Evolutionary conservation across 1,284 basidiomycete species (phyloP).

Genomic region (Ustilago sp.): DNA sequence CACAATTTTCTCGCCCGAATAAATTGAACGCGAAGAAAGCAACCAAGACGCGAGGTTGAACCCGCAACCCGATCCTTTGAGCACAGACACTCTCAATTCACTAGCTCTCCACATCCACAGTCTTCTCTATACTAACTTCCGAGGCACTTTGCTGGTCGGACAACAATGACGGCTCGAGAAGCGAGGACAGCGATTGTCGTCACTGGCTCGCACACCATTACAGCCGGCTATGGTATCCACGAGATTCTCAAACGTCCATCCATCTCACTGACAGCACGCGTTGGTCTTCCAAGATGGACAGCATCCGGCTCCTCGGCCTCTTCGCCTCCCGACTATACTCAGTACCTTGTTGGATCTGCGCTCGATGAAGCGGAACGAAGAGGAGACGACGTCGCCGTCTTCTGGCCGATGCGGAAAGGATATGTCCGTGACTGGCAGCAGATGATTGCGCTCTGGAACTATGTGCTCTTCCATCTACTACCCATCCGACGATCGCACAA

Average conservation of each 20-base stretch:
- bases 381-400: conserved; percentile 79
- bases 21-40: conserved; percentile 30
- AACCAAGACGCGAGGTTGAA: conserved; percentile 20
- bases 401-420: conserved; percentile 85
- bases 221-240: conserved; percentile 82
- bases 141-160: neutral
- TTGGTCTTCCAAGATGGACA: conserved; percentile 38
- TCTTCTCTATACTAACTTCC: neutral
- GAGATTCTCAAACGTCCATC: conserved; percentile 82
- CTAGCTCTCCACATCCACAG: conserved; percentile 1
- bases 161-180: conserved; percentile 74
- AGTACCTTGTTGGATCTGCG: conserved; percentile 85
- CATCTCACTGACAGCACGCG: conserved; percentile 71
- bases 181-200: conserved; percentile 84
- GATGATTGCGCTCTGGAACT: conserved; percentile 88
- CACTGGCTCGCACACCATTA: conserved; percentile 79
- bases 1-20: conserved; percentile 46
- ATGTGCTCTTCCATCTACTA: conserved; percentile 82
- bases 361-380: conserved; percentile 82
- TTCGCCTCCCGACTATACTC: conserved; percentile 38
- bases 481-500: conserved; percentile 85
- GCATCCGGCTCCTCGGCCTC: conserved; percentile 27
- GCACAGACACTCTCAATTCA: conserved; percentile 22
- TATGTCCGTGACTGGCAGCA: conserved; percentile 86
- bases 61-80: conserved; percentile 10